Evolutionary conservation across 192 early-diverging fungal species (phyloP).

Genomic region (Coemansia sp.): DNA sequence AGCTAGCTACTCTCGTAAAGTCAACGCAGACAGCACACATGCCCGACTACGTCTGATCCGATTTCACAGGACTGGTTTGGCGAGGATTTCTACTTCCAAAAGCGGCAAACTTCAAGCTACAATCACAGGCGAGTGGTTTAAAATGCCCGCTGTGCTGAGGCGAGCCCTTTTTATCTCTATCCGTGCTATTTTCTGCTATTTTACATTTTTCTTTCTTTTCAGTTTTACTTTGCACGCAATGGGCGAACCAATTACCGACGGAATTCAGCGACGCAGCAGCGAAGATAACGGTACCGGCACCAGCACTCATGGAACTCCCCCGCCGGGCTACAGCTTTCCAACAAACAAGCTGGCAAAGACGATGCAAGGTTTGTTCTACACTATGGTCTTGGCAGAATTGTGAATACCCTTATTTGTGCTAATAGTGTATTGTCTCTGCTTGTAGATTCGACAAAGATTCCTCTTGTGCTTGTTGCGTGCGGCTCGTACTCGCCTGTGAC

Average conservation of each 20-base stretch:
- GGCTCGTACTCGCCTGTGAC: constrained; percentile 98
- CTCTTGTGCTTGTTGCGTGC: constrained; percentile 91
- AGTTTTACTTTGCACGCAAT: constrained; percentile 13
- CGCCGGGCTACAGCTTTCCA: constrained; percentile 50
- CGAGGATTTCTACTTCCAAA: too few relatives aligned
- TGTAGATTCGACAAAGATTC: constrained; percentile 57
- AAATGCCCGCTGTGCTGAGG: neutral
- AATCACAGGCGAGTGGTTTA: neutral
- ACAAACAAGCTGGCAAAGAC: constrained; percentile 53
- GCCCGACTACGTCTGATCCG: neutral
- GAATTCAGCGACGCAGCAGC: constrained; percentile 36
- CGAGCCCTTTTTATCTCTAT: neutral
- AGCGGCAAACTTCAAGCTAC: neutral
- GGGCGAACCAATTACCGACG: constrained; percentile 55
- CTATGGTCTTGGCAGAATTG: too few relatives aligned
- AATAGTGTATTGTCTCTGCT: neutral
- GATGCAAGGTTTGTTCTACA: constrained; percentile 29
- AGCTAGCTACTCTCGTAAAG: too few relatives aligned
- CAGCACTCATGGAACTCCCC: constrained; percentile 44
- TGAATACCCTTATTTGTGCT: too few relatives aligned
- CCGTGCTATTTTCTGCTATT: neutral
- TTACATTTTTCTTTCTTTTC: neutral
- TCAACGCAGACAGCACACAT: neutral
- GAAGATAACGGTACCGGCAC: constrained; percentile 19
- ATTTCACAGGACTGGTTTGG: neutral